Evolutionary conservation across 148 eudicot genomes (phyloP).

Genomic region (Vaccinium myrtillus): DNA sequence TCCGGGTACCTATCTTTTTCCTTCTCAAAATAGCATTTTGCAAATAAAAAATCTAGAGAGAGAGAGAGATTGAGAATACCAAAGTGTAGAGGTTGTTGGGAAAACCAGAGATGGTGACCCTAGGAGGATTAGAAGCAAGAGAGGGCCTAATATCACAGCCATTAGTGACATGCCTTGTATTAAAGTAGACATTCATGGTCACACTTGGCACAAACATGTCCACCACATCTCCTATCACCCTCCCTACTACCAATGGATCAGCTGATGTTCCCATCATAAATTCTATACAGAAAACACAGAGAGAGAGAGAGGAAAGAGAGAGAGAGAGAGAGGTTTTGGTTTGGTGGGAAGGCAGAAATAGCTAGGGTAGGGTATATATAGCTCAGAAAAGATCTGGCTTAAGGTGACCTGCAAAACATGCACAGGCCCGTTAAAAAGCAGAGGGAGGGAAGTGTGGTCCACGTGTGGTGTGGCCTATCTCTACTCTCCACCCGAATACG

Average conservation of each 20-base stretch:
- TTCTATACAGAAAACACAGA: not conserved
- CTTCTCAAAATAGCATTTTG: not conserved
- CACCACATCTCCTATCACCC: slow-evolving; percentile 59
- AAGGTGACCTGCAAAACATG: not conserved
- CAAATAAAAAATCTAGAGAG: too few relatives aligned
- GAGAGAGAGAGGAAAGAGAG: not conserved
- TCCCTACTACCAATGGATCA: slow-evolving; percentile 50
- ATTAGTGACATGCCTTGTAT: slow-evolving; percentile 40
- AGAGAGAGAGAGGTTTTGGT: not conserved
- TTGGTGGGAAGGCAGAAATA: not conserved
- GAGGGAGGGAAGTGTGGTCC: slow-evolving; percentile 8
- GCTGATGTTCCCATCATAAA: slow-evolving; percentile 35
- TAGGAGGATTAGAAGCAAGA: slow-evolving; percentile 37
- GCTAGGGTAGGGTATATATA: not conserved
- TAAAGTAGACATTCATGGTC: slow-evolving; percentile 39
- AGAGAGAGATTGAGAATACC: slow-evolving; percentile 16
- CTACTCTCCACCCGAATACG: too few relatives aligned
- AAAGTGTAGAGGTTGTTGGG: slow-evolving; percentile 41
- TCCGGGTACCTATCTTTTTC: too few relatives aligned
- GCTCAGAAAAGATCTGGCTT: not conserved
- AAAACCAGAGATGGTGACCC: slow-evolving; percentile 35
- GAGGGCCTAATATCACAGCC: slow-evolving; percentile 58
- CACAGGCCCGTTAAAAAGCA: slow-evolving; percentile 10
- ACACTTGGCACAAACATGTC: slow-evolving; percentile 56
- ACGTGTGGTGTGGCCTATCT: slow-evolving; percentile 3